A percentile compares a stretch with the other conserved stretches of the same genome.
Evolutionary conservation across 2,329 filamentous ascomycete species (phyloP).

Genomic region (Aspergillus viridinutans): DNA sequence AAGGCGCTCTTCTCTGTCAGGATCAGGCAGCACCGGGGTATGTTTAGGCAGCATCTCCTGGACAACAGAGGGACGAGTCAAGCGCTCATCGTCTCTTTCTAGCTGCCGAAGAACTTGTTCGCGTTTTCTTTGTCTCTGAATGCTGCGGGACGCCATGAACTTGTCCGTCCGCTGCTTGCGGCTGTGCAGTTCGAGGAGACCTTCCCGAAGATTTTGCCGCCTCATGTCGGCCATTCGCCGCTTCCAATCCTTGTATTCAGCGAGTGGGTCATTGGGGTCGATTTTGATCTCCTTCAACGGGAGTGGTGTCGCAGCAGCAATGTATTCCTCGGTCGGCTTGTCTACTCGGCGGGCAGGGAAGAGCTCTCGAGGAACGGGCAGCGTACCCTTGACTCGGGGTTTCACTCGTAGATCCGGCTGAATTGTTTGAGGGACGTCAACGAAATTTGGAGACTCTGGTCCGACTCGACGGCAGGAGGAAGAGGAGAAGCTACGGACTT

Average conservation of each 20-base stretch:
- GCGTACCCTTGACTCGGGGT: slow-evolving; percentile 63
- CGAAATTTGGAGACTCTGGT: slow-evolving; percentile 83
- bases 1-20: slow-evolving; percentile 53
- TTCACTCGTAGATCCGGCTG: slow-evolving; percentile 59
- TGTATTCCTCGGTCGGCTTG: slow-evolving; percentile 61
- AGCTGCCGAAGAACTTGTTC: slow-evolving; percentile 56
- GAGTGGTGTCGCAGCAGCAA: slow-evolving; percentile 55
- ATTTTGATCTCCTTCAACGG: slow-evolving; percentile 40
- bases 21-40: slow-evolving; percentile 57
- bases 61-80: slow-evolving; percentile 67
- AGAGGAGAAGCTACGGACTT: slow-evolving; percentile 38
- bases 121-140: slow-evolving; percentile 47
- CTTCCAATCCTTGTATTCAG: slow-evolving; percentile 61
- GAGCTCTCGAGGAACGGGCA: slow-evolving; percentile 78
- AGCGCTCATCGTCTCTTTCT: slow-evolving; percentile 68
- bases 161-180: slow-evolving; percentile 54
- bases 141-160: slow-evolving; percentile 39
- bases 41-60: slow-evolving; percentile 47
- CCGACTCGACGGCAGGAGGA: slow-evolving; percentile 35
- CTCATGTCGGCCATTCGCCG: slow-evolving; percentile 67
- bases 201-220: slow-evolving; percentile 66
- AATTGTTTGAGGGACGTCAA: slow-evolving; percentile 72
- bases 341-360: slow-evolving; percentile 60
- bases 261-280: slow-evolving; percentile 37
- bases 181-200: slow-evolving; percentile 64